These are phyloP conservation scores for Neltuma alba DNA, from an alignment of 306 rosid genomes.

Conservation along the genomic window DNA sequence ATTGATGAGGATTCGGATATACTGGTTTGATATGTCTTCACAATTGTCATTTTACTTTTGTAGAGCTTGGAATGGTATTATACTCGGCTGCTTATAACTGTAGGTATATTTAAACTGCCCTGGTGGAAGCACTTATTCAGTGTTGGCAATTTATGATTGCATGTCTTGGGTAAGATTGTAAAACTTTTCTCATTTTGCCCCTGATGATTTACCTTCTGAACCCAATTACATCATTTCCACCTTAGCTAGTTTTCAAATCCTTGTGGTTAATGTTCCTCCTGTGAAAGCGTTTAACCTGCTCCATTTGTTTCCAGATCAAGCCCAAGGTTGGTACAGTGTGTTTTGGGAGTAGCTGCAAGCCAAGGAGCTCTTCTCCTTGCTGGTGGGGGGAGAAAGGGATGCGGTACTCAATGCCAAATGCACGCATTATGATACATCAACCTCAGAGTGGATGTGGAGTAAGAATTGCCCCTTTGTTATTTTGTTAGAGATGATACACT, in stretches of 20 bases:
- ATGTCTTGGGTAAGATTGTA: conserved; percentile 95
- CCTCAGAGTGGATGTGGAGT: conserved; percentile 98
- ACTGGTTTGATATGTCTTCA: conserved; percentile 58
- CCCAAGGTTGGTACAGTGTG: conserved; percentile 96
- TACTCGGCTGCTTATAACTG: conserved; percentile 35
- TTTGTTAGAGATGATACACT: conserved; percentile 24
- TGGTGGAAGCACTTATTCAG: conserved; percentile 93
- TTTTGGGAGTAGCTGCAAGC: conserved; percentile 97
- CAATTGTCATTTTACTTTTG: conserved; percentile 8
- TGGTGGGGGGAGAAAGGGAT: conserved; percentile 99
- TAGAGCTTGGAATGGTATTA: conserved; percentile 1
- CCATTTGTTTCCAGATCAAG: conserved; percentile 71
- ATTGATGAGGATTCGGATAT: conserved; percentile 81
- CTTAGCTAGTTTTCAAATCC: conserved; percentile 29
- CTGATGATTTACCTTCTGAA: neutral
- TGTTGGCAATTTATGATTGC: conserved; percentile 95
- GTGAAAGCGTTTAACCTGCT: conserved; percentile 30
- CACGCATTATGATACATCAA: conserved; percentile 94
- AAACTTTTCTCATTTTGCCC: neutral
- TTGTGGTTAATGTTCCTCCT: conserved; percentile 4
- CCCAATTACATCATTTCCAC: neutral
- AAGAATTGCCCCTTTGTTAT: conserved; percentile 39
- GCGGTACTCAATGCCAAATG: conserved; percentile 97
- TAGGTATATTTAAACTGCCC: conserved; percentile 95
- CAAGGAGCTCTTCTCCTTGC: conserved; percentile 99